Evolutionary conservation across 495 filamentous ascomycete species (phyloP), one percentile per base, ranked within the genome.

Genomic region (Penicilliopsis zonata): DNA sequence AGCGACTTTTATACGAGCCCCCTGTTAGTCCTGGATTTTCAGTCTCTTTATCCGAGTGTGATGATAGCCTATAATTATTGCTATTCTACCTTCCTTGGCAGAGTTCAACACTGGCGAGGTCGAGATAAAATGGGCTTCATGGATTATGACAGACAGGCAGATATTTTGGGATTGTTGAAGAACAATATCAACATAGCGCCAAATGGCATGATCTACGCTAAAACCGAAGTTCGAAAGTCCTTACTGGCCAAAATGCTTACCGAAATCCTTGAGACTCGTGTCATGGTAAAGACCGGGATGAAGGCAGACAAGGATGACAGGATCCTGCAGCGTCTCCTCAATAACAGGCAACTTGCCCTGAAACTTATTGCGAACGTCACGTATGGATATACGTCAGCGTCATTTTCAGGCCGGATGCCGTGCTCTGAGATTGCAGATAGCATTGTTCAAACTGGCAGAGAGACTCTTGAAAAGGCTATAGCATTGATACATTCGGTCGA

Each of bases 31-130:
- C 65, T 98, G 8, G 90, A 98, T 55, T 98, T 98, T 41, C 92
- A 96, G 50, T 90, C 82, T 17, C 64, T 98, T 15, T 98, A 98
- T 47, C 90, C 90, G 2, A 94, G 86, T 47, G 77, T 96, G 29
- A 96, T 98, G 86, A 95, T 98, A 43, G 90, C 90, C 0, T 95
- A 98, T 57, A 98, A 98, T 50, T 94, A 95, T 57, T 98, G 90
- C 61, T 98, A 98, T 53, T 96, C 90, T 0, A 98, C 90, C 0
- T 98, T 85, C 41, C 70, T 98, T 5, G 90, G 90, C 2, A 74
- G 90, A 29, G 74, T 88, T 18, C 69, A 76, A 14, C 70, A 70
- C 43, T 94, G 88, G 90, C 72, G 84, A 16, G 86, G 86, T 10
- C 75, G 73, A 29, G 87, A 90, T 57, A 98, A 98, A 57, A 82